A percentile compares a stretch with the other conserved stretches of the same genome.
Evolutionary conservation across 2,329 filamentous ascomycete species (phyloP).

Genomic region (Cladophialophora yegresii): DNA sequence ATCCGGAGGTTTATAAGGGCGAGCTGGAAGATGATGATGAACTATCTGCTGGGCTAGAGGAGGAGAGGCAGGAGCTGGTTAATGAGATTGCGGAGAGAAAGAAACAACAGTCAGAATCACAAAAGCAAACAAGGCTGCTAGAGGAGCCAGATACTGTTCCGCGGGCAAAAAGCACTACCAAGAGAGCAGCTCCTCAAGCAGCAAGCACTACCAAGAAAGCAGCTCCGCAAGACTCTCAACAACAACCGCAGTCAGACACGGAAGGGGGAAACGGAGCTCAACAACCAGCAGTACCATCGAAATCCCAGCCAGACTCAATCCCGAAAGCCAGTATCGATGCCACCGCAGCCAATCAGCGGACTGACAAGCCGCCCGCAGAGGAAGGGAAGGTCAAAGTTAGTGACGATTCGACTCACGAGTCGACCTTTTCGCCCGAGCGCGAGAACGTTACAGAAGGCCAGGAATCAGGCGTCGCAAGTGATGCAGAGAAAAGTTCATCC

Average conservation of each 20-base stretch:
- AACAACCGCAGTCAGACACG: not conserved
- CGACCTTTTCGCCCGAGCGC: conserved; percentile 19
- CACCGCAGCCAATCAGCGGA: not conserved
- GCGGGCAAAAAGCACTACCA: conserved; percentile 1
- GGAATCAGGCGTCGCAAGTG: conserved; percentile 5
- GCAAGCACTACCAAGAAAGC: conserved; percentile 7
- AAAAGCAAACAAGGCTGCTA: conserved; percentile 20
- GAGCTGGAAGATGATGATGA: conserved; percentile 79
- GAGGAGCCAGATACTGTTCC: conserved; percentile 30
- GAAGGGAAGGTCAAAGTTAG: conserved; percentile 18
- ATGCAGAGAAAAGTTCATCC: conserved; percentile 3
- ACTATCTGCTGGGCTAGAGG: conserved; percentile 44
- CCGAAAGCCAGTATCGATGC: not conserved
- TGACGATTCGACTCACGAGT: conserved; percentile 13
- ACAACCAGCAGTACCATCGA: not conserved
- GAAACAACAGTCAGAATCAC: conserved; percentile 18
- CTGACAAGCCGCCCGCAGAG: not conserved
- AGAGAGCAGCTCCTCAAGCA: conserved; percentile 9
- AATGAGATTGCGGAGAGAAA: conserved; percentile 37
- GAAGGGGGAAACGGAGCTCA: not conserved
- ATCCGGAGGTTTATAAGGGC: conserved; percentile 89
- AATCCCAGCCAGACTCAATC: not conserved
- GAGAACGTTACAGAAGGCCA: conserved; percentile 23
- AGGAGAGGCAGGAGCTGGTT: conserved; percentile 39
- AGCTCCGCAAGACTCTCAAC: not conserved